Evolutionary conservation across 169 alveolate species (phyloP).

Genomic region (Plasmodium yoelii): DNA sequence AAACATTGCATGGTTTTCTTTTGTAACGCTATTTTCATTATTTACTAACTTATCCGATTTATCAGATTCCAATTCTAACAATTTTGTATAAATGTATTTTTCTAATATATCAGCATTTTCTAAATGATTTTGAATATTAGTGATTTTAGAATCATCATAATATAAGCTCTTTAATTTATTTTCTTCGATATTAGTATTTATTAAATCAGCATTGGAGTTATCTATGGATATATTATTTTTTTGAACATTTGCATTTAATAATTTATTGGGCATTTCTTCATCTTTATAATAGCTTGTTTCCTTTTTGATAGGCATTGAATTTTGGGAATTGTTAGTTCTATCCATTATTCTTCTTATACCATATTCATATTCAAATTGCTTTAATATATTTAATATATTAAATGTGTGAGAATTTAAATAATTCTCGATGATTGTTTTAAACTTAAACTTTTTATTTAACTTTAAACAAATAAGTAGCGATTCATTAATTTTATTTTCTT

Average conservation of each 20-base stretch:
- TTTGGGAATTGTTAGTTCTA: background rate
- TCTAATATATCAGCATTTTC: conserved; percentile 71
- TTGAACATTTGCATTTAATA: background rate
- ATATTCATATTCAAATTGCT: conserved; percentile 57
- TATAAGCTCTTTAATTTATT: background rate
- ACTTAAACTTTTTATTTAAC: conserved; percentile 63
- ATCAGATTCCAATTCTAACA: conserved; percentile 6
- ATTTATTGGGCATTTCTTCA: background rate
- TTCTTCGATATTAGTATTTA: background rate
- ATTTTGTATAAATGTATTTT: conserved; percentile 33
- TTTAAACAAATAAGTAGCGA: conserved; percentile 68
- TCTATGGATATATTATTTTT: background rate
- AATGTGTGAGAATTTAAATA: conserved; percentile 72
- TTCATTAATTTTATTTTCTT: conserved; percentile 62
- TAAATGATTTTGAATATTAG: conserved; percentile 45
- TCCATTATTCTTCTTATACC: conserved; percentile 38
- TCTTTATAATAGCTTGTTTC: background rate
- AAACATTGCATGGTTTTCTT: background rate
- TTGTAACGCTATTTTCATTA: background rate
- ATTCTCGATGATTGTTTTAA: conserved; percentile 61
- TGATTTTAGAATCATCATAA: conserved; percentile 20
- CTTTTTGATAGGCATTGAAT: conserved; percentile 2
- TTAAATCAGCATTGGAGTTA: background rate
- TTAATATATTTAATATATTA: conserved; percentile 48
- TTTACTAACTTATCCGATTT: conserved; percentile 1